Evolutionary conservation across 352 stramenopile species (phyloP), one percentile per base, ranked within the genome.

Genomic region (Globisporangium viniferum): DNA sequence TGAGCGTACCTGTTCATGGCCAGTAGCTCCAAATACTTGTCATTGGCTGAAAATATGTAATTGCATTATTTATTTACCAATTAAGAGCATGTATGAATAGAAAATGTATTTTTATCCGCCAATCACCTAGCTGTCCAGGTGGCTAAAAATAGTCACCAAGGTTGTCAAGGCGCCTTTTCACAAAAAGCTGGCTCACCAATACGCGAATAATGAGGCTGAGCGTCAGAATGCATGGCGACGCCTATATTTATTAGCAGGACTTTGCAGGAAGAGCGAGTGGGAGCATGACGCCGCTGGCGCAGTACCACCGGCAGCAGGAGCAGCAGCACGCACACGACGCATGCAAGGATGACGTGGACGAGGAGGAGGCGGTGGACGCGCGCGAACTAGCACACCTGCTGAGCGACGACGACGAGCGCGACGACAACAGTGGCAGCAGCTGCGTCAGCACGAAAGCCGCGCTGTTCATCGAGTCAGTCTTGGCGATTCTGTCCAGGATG

Each of bases 361-460:
- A 48, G 7, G 53, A 33, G 7, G 56, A 49, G 9, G 56, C 35
- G 22, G 6, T 33, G 14, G 81, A 88, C 41, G 77, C 69, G 18
- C 62, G 70, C 7, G 76, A 90, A 41, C 57, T 90, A 14, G 70
- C 64, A 31, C 67, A 75, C 5, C 75, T 76, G 49, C 68, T 90
- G 68, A 82, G 77, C 53, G 79, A 88, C 55, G 73, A 88, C 55
- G 71, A 84, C 0, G 55, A 76, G 0, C 41, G 56, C 10, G 31
- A 68, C 6, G 39, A 66, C 44, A 66, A 36, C 51, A 64, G 22
- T 49, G 71, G 57, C 41, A 68, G 41, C 39, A 48, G 48, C 2
- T 51, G 49, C 33, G 14, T 24, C 14, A 22, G 22, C 20, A 65
- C 64, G 56, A 64, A 44, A 1, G 18, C 59, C 8, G 60, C 65